These are phyloP conservation scores for Phytophthora agathidicida DNA, from an alignment of 352 stramenopile genomes.

Conservation along the genomic window DNA sequence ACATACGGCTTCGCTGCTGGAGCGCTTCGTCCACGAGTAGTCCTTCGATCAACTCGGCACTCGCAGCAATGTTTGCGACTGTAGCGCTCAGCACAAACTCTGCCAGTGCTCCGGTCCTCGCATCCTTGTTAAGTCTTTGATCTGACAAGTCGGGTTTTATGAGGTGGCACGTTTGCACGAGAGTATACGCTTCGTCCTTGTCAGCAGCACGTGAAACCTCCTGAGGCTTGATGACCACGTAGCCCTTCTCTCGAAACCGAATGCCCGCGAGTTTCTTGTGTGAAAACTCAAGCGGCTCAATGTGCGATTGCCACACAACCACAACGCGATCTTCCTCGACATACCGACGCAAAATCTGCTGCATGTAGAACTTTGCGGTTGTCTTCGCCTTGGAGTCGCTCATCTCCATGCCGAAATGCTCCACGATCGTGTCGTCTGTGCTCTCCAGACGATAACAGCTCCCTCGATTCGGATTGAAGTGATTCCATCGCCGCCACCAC, in stretches of 20 bases:
- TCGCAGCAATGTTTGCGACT: slow-evolving; percentile 40
- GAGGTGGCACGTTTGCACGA: slow-evolving; percentile 59
- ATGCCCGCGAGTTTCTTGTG: slow-evolving; percentile 41
- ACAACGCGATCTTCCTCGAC: slow-evolving; percentile 57
- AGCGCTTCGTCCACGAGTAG: slow-evolving; percentile 35
- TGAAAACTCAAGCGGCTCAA: slow-evolving; percentile 67
- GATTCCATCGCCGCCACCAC: slow-evolving; percentile 48
- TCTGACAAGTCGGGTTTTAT: slow-evolving; percentile 55
- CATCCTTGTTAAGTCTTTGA: slow-evolving; percentile 31
- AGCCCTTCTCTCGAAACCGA: slow-evolving; percentile 59
- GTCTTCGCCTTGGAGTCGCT: slow-evolving; percentile 49
- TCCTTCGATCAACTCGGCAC: slow-evolving; percentile 58
- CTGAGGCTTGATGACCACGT: slow-evolving; percentile 59
- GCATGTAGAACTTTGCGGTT: slow-evolving; percentile 51
- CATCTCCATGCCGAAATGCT: slow-evolving; percentile 63
- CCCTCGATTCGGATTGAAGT: slow-evolving; percentile 36
- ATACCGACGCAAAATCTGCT: slow-evolving; percentile 62
- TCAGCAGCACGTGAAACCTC: slow-evolving; percentile 3
- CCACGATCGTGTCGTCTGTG: slow-evolving; percentile 36
- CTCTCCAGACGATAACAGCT: slow-evolving; percentile 27
- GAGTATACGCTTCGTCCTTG: slow-evolving; percentile 29
- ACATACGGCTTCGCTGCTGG: slow-evolving; percentile 22
- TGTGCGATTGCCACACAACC: slow-evolving; percentile 62
- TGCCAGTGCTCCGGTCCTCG: slow-evolving; percentile 41
- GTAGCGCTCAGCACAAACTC: slow-evolving; percentile 51